Percentiles rank a stretch among this genome's conserved stretches.
Evolutionary conservation across 1,139 yeast species (phyloP).

Genomic region (Kodamaea sp.): DNA sequence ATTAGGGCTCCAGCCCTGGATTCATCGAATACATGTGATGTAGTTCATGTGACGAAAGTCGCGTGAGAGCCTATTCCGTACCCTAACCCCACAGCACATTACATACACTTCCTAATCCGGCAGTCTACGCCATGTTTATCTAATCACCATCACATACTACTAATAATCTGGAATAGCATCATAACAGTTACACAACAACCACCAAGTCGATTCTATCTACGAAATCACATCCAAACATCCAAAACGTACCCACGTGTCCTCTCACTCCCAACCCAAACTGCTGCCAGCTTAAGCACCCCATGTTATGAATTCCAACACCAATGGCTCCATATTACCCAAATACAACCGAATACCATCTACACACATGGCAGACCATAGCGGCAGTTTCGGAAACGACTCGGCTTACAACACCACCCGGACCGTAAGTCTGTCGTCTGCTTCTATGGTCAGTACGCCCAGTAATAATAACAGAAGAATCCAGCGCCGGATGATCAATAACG

Average conservation of each 20-base stretch:
- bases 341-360: slow-evolving; percentile 13
- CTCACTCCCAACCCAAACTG: too few species aligned
- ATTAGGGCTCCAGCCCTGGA: slow-evolving; percentile 13
- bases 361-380: slow-evolving; percentile 11
- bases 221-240: too few species aligned
- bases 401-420: slow-evolving; percentile 21
- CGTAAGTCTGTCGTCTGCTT: slow-evolving; percentile 29
- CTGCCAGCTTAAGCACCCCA: slow-evolving; percentile 3
- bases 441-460: slow-evolving; percentile 28
- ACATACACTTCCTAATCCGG: slow-evolving; percentile 4
- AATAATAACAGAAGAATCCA: slow-evolving; percentile 24
- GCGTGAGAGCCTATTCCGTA: background rate
- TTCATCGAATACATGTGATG: background rate
- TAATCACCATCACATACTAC: slow-evolving; percentile 10
- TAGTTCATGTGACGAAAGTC: background rate
- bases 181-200: slow-evolving; percentile 3
- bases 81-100: background rate
- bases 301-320: slow-evolving; percentile 11
- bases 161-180: too few species aligned
- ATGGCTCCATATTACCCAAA: slow-evolving; percentile 11
- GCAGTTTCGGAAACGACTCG: slow-evolving; percentile 11
- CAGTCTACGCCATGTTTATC: slow-evolving; percentile 7
- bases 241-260: too few species aligned
- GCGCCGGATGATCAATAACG: slow-evolving; percentile 9
- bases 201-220: too few species aligned